phyloP scores from a whole-genome alignment of 305 asterid genomes.

The Rubia tinctorum region DNA sequence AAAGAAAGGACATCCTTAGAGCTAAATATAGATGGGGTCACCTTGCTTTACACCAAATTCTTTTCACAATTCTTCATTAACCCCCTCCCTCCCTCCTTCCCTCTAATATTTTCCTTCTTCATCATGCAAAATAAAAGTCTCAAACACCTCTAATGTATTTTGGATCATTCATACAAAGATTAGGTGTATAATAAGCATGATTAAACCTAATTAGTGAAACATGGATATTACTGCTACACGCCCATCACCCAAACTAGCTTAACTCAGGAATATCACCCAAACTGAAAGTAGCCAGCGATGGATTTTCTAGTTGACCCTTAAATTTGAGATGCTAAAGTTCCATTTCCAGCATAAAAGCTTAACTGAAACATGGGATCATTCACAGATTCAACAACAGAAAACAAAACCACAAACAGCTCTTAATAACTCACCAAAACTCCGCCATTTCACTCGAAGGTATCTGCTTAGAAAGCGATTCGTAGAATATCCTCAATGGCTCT shows the following conservation, averaged over 20 bases:
- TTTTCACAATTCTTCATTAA: background rate
- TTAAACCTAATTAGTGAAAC: background rate
- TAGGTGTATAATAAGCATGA: background rate
- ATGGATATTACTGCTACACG: background rate
- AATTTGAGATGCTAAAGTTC: background rate
- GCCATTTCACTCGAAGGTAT: conserved; percentile 98
- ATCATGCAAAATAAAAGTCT: background rate
- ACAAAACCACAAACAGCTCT: background rate
- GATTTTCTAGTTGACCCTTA: background rate
- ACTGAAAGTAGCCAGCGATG: background rate
- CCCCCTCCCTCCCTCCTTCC: background rate
- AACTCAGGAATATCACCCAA: too few species aligned
- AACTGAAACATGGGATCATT: background rate
- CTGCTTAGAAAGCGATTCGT: conserved; percentile 83
- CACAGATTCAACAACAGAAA: background rate
- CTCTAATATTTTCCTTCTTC: background rate
- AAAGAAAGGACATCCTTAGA: background rate
- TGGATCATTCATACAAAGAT: background rate
- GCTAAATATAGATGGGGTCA: background rate
- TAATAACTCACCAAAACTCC: conserved; percentile 74
- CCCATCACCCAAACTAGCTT: background rate
- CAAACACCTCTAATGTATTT: background rate
- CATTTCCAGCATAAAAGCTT: background rate
- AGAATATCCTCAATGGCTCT: conserved; percentile 86
- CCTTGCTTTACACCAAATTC: background rate